phyloP scores from a whole-genome alignment of 2,329 filamentous ascomycete species.

The Fusarium buharicum region DNA sequence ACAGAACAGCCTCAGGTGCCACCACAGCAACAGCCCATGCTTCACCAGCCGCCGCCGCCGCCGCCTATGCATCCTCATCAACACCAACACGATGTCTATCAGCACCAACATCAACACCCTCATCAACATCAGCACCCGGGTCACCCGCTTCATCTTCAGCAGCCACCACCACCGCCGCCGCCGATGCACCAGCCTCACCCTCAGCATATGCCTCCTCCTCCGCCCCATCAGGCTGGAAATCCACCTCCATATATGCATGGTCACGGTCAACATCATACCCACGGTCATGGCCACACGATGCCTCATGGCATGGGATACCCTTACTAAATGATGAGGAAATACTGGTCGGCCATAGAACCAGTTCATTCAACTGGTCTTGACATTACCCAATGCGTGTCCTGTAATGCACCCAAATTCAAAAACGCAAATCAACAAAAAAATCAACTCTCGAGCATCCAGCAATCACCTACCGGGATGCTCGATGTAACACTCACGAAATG shows the following conservation, averaged over 20 bases:
- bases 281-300: slow-evolving; percentile 36
- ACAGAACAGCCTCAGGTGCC: slow-evolving; percentile 31
- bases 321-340: slow-evolving; percentile 33
- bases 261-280: slow-evolving; percentile 26
- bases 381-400: neutral
- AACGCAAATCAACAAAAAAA: slow-evolving; percentile 13
- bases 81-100: slow-evolving; percentile 24
- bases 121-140: slow-evolving; percentile 33
- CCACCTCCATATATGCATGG: slow-evolving; percentile 40
- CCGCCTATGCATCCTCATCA: slow-evolving; percentile 32
- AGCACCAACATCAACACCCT: slow-evolving; percentile 30
- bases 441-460: slow-evolving; percentile 4
- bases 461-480: slow-evolving; percentile 4
- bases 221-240: slow-evolving; percentile 38
- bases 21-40: slow-evolving; percentile 23
- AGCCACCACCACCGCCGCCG: slow-evolving; percentile 2
- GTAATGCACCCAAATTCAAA: neutral
- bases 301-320: slow-evolving; percentile 45
- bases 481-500: slow-evolving; percentile 27
- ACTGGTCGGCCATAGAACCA: neutral
- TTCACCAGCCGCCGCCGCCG: slow-evolving; percentile 32
- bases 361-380: neutral
- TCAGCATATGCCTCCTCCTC: slow-evolving; percentile 36
- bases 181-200: slow-evolving; percentile 35
- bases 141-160: slow-evolving; percentile 30